These are phyloP conservation scores for Cicer judaicum DNA, from an alignment of 306 rosid genomes.

Conservation along the genomic window DNA sequence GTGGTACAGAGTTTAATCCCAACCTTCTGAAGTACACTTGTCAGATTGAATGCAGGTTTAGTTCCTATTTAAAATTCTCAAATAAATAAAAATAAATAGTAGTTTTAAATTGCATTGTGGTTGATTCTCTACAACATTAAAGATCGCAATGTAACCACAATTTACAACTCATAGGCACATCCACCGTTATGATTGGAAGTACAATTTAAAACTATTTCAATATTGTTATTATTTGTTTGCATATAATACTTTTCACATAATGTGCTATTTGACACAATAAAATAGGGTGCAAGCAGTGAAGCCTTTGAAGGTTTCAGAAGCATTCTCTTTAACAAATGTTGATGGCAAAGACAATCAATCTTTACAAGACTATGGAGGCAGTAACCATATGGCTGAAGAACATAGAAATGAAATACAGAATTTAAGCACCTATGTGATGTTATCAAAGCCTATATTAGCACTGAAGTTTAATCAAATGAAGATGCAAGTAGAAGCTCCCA, in stretches of 20 bases:
- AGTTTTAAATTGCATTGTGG: neutral
- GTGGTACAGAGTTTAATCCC: conserved; percentile 66
- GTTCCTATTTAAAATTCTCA: neutral
- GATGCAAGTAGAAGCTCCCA: conserved; percentile 89
- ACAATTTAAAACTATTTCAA: neutral
- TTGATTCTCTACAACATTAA: neutral
- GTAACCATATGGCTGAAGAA: conserved; percentile 30
- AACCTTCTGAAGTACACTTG: conserved; percentile 88
- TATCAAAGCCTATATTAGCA: conserved; percentile 83
- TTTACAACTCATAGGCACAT: neutral
- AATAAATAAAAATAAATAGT: neutral
- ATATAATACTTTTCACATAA: neutral
- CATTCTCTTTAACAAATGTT: conserved; percentile 34
- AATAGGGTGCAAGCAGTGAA: conserved; percentile 76
- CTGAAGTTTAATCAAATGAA: conserved; percentile 78
- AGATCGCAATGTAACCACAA: neutral
- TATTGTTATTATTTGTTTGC: neutral
- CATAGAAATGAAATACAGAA: conserved; percentile 42
- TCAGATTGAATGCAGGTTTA: conserved; percentile 77
- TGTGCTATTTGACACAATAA: neutral
- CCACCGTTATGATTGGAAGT: neutral
- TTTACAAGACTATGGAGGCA: conserved; percentile 26
- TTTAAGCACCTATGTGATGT: conserved; percentile 59
- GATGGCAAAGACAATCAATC: conserved; percentile 41
- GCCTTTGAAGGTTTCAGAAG: conserved; percentile 59